Conservation (phyloP, 768 basidiomycete species). For the Agrocybe chaxingu region DNA sequence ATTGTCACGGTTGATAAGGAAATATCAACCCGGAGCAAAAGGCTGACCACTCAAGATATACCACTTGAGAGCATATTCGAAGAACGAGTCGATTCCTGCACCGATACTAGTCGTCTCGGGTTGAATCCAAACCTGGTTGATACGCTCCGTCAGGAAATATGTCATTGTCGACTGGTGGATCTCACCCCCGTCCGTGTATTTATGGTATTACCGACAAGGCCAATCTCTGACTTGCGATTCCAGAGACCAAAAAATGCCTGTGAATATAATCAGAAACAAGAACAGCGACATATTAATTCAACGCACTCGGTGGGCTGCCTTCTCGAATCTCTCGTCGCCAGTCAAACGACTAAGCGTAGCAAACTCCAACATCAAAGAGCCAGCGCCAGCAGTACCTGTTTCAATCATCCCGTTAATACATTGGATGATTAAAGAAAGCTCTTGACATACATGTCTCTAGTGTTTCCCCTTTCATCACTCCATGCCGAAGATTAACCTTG, state of each 20-base stretch:
- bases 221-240: constrained; percentile 85
- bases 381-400: constrained; percentile 87
- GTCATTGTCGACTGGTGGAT: constrained; percentile 9
- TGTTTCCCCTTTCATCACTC: constrained; percentile 73
- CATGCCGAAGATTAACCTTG: constrained; percentile 82
- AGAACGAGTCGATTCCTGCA: constrained; percentile 95
- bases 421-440: not conserved
- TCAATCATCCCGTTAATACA: not conserved
- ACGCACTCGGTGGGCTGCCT: constrained; percentile 66
- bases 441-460: constrained; percentile 74
- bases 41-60: constrained; percentile 76
- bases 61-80: constrained; percentile 92
- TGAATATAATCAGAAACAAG: not conserved
- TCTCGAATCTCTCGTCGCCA: constrained; percentile 86
- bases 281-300: not conserved
- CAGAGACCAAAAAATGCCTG: constrained; percentile 89
- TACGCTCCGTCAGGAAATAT: not conserved
- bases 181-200: constrained; percentile 79
- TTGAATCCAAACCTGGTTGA: constrained; percentile 61
- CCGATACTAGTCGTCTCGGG: constrained; percentile 83
- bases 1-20: not conserved
- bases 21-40: not conserved
- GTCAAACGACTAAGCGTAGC: constrained; percentile 90
- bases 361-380: constrained; percentile 91
- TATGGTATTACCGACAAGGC: constrained; percentile 86